These are phyloP conservation scores for Ustilago xerochloae DNA, from an alignment of 1,284 basidiomycete species.

Conservation along the genomic window DNA sequence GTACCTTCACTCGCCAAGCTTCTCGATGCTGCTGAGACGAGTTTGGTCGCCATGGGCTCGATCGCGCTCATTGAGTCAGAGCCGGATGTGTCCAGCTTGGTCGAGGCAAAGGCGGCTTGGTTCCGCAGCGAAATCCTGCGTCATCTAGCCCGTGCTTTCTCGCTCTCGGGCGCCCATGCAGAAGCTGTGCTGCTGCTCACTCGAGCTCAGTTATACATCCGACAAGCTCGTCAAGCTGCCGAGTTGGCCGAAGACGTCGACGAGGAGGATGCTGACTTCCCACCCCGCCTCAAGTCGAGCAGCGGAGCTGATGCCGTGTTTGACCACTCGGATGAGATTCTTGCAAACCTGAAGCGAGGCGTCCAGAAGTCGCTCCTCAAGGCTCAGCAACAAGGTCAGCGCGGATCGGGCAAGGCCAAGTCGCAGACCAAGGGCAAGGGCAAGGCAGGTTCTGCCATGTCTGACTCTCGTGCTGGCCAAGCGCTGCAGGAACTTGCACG, in stretches of 20 bases:
- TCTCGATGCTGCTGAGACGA: slow-evolving; percentile 60
- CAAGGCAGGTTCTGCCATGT: slow-evolving; percentile 26
- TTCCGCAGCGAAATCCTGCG: slow-evolving; percentile 61
- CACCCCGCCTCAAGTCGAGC: slow-evolving; percentile 45
- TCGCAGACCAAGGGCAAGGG: slow-evolving; percentile 14
- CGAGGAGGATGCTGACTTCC: slow-evolving; percentile 58
- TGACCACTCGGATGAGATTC: slow-evolving; percentile 42
- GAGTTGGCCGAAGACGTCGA: slow-evolving; percentile 64
- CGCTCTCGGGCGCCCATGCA: slow-evolving; percentile 44
- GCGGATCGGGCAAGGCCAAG: slow-evolving; percentile 1
- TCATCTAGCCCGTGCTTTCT: slow-evolving; percentile 60
- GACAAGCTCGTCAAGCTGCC: slow-evolving; percentile 60
- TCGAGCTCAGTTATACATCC: slow-evolving; percentile 61
- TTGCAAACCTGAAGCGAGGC: slow-evolving; percentile 31
- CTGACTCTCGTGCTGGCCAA: slow-evolving; percentile 55
- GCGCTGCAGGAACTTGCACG: slow-evolving; percentile 56
- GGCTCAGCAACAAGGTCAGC: slow-evolving; percentile 9
- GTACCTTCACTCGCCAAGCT: slow-evolving; percentile 65
- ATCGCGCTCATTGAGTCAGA: slow-evolving; percentile 63
- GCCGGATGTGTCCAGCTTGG: slow-evolving; percentile 62
- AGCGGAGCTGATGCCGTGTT: slow-evolving; percentile 35
- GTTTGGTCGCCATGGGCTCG: slow-evolving; percentile 56
- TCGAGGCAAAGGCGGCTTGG: slow-evolving; percentile 65
- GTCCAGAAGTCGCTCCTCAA: slow-evolving; percentile 46
- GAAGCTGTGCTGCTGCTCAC: slow-evolving; percentile 62